Evolutionary conservation across 2,329 filamentous ascomycete species (phyloP), one percentile per base, ranked within the genome.

Genomic region (Scortechinia acanthostroma): DNA sequence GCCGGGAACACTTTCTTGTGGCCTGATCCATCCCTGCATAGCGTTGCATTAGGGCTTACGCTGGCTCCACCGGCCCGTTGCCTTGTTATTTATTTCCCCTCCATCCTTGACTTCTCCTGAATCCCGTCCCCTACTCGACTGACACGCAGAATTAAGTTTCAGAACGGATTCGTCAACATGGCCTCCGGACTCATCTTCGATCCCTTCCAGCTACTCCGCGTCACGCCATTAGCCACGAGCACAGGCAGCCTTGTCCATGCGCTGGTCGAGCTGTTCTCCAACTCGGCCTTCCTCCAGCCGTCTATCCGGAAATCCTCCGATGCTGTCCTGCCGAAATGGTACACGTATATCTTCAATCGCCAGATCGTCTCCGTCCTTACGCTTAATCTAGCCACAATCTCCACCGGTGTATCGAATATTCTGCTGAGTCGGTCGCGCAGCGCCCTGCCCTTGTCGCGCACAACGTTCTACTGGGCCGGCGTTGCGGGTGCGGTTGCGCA

Each of bases 151-250:
- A n/a, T n/a, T n/a, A n/a, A n/a, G n/a, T n/a, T n/a, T n/a, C n/a
- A n/a, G n/a, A n/a, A n/a, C n/a, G n/a, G n/a, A n/a, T n/a, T n/a
- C n/a, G n/a, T n/a, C n/a, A 30, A 21, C 22, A 54, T 48, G 50
- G 52, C 49, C 13, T 54, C 45, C 2, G 51, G 51, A 43, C 47
- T 52, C 20, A 45, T 52, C 19, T 46, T 52, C 47, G 48, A 53
- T 30, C 49, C 50, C 13, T 16, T 50, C 21, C 44, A 35, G 25
- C 50, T 52, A 25, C 46, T 51, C 22, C 49, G 45, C 21, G 28
- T 45, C 3, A 25, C 43, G 15, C 51, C 51, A 13, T 33, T 52
- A 10, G 50, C 50, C 45, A 46, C 48, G 22, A 52, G 51, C 50
- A 52, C 51, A n/a, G 51, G 37, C 3, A 52, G 42, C 10, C 48